Evolutionary conservation across 164 flowering plant genomes (phyloP), one percentile per base, ranked within the genome.

Genomic region (Brasenia schreberi): DNA sequence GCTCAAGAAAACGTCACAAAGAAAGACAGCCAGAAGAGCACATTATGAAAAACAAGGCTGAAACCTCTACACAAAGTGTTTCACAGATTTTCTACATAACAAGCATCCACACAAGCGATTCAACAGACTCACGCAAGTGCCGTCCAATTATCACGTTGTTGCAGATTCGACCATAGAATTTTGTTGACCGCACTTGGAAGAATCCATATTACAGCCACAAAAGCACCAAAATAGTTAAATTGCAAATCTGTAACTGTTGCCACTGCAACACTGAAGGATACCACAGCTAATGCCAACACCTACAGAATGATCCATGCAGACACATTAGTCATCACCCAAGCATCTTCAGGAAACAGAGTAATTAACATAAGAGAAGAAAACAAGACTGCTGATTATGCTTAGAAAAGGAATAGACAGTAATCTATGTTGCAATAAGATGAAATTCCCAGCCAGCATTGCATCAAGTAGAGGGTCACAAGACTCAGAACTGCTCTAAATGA

Each of bases 221-320:
- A 79, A 52, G 95, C 90, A 66, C 97, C 97, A 19, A 84, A 84
- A 2, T 82, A 53, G 68, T 87, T 84, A 81, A 86, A 88, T 73
- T 90, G 83, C 43, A 90, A 63, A 81, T 88, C 92, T 62, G 95
- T 84, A 5, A 90, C 90, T 0, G 95, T 90, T 66, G 97, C 97
- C n/a, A 88, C 78, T 10, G 88, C 95, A 44, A 90, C 97, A 18
- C 97, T 92, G 18, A 73, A 19, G 44, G 95, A 88, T 19, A 88
- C 92, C 19, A 80, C 78, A 19, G 71, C 67, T 16, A 90, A 74
- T 59, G 95, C 85, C 70, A 84, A 66, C 63, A 81, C 90, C 97
- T 90, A 83, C 76, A 77, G 33, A 61, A 18, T 23, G 18, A 18
- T n/a, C 12, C 18, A 61, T 61, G 16, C 10, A 49, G 56, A 3